Base-by-base conservation (phyloP, 306 rosid genomes). In the Abrus pulchellus region DNA sequence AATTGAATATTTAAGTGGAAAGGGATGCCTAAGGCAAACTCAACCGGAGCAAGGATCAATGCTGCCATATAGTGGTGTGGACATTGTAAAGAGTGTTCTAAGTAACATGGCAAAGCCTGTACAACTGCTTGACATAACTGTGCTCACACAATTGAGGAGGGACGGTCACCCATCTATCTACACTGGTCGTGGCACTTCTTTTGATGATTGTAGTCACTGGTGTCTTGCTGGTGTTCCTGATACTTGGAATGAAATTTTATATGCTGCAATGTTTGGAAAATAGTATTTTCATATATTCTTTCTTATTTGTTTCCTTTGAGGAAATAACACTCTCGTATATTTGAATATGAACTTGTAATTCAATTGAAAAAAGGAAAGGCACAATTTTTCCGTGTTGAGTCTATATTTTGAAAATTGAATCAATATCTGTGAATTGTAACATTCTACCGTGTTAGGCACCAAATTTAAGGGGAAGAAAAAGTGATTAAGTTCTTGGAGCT, bases 111-210 rank as follows among this genome's bases (percentile, higher is more conserved):
- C 13, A 4, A 72, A 63, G 1, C 83, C 85, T 12, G 91, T 80
- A 5, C 2, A 87, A 36, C 80, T 87, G 85, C 83, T 91, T 14
- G 97, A 93, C 83, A 83, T 91, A 3, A 91, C 97, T 6, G 20
- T 86, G 83, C 88, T 90, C 3, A 88, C 97, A 43, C 93, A 91
- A 47, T 82, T 89, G 13, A 89, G 97, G 38, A 87, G 76, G 78
- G 97, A 93, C 48, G 93, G 94, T 3, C 97, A 91, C 56, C 97
- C 94, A 64, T 91, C 97, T 10, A 75, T 82, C 48, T 93, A 90
- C 70, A 60, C 92, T 6, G 85, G 89, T 3, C 12, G 32, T 13
- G 90, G 85, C 6, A 3, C 81, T 60, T 63, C 79, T 13, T 64
- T 27, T 52, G 68, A 79, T 0, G 97, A 93, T 50, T 91, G 97